Conservation (phyloP, 1,284 basidiomycete genomes). For the Coniferiporia sulphurascens region DNA sequence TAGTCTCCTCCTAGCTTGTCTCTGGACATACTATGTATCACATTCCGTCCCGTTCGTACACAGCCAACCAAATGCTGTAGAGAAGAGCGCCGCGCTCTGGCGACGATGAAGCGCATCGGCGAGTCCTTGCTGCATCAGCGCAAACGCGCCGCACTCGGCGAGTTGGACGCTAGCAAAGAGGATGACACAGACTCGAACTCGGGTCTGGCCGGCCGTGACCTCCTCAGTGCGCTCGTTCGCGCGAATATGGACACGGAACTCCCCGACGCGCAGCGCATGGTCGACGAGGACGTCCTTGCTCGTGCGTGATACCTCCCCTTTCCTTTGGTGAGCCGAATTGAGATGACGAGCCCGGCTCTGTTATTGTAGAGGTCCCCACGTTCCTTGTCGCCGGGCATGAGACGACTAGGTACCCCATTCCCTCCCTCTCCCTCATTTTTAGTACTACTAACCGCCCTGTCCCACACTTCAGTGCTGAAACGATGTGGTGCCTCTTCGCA, state of each 20-base stretch:
- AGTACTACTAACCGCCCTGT: too few relatives aligned
- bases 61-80: not conserved
- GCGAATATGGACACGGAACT: slow-evolving; percentile 62
- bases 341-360: not conserved
- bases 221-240: slow-evolving; percentile 51
- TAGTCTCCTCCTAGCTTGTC: not conserved
- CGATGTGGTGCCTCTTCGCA: slow-evolving; percentile 60
- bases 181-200: slow-evolving; percentile 5
- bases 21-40: too few relatives aligned
- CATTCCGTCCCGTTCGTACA: not conserved
- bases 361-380: slow-evolving; percentile 46
- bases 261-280: slow-evolving; percentile 54
- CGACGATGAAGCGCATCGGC: too few relatives aligned
- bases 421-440: too few relatives aligned
- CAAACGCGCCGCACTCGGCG: slow-evolving; percentile 32
- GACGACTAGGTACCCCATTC: slow-evolving; percentile 50
- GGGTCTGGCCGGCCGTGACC: slow-evolving; percentile 35
- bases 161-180: slow-evolving; percentile 16
- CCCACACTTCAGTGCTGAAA: slow-evolving; percentile 27
- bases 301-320: slow-evolving; percentile 42
- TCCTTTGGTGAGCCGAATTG: too few relatives aligned
- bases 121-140: slow-evolving; percentile 32
- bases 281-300: slow-evolving; percentile 68
- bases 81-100: not conserved
- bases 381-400: slow-evolving; percentile 74